A percentile compares a stretch with the other conserved stretches of the same genome.
Evolutionary conservation across 192 early-diverging fungal species (phyloP).

Genomic region (Glomus cerebriforme): DNA sequence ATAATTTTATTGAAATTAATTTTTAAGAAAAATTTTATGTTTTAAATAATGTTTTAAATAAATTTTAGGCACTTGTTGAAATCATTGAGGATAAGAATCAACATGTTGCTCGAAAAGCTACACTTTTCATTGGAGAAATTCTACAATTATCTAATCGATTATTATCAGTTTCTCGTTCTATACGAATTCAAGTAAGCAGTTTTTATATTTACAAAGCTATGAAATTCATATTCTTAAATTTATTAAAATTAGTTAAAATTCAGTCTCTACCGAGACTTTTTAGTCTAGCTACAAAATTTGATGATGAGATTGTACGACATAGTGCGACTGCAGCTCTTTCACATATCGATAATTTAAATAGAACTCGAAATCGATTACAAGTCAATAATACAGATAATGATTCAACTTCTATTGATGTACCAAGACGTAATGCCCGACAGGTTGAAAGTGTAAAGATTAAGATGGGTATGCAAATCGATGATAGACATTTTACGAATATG

Average conservation of each 20-base stretch:
- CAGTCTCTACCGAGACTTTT: constrained; percentile 76
- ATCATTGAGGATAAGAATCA: constrained; percentile 64
- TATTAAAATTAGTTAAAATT: constrained; percentile 26
- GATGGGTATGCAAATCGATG: constrained; percentile 31
- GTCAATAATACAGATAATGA: constrained; percentile 20
- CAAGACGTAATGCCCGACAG: constrained; percentile 29
- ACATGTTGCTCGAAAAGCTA: constrained; percentile 64
- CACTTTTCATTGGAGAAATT: constrained; percentile 74
- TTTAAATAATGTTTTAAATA: too few species aligned
- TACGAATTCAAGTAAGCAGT: constrained; percentile 50
- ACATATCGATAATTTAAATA: constrained; percentile 70
- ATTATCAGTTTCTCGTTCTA: constrained; percentile 59
- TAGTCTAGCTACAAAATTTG: constrained; percentile 72
- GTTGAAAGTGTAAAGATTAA: constrained; percentile 29
- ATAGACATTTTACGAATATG: constrained; percentile 56
- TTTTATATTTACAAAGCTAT: neutral
- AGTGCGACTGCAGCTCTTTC: constrained; percentile 71
- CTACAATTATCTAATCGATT: constrained; percentile 69
- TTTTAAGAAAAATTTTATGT: too few species aligned
- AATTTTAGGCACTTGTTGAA: constrained; percentile 65
- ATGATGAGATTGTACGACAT: constrained; percentile 73
- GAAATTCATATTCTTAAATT: neutral
- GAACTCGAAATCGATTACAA: constrained; percentile 45
- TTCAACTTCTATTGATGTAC: neutral
- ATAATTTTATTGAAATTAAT: constrained; percentile 38